These are phyloP conservation scores for Monosporascus sp. DNA, from an alignment of 2,329 filamentous ascomycete species.

Conservation along the genomic window DNA sequence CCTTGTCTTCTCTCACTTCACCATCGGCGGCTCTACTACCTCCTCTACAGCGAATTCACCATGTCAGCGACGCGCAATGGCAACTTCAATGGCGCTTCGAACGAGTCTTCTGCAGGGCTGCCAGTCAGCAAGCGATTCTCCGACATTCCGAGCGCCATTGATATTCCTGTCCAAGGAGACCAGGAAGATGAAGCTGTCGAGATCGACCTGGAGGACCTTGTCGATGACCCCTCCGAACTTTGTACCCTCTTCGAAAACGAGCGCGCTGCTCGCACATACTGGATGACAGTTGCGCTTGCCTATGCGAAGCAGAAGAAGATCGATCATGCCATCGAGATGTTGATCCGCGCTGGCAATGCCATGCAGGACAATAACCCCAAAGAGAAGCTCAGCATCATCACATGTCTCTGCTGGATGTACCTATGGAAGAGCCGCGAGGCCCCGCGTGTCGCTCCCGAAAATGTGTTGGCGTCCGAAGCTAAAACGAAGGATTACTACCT, in stretches of 20 bases:
- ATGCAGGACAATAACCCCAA: constrained; percentile 67
- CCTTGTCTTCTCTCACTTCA: background rate
- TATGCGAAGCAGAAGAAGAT: constrained; percentile 95
- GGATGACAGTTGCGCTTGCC: constrained; percentile 96
- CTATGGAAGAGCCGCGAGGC: constrained; percentile 85
- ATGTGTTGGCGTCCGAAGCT: constrained; percentile 60
- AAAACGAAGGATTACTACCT: constrained; percentile 94
- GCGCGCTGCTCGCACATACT: constrained; percentile 82
- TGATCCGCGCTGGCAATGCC: constrained; percentile 69
- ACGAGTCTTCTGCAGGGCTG: constrained; percentile 30
- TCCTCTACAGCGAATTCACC: constrained; percentile 13
- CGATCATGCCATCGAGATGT: constrained; percentile 73
- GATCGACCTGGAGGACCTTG: constrained; percentile 83
- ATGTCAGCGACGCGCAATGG: constrained; percentile 43
- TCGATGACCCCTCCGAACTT: constrained; percentile 91
- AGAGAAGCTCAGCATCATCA: constrained; percentile 80
- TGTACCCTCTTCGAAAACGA: constrained; percentile 95
- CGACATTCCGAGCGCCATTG: constrained; percentile 61
- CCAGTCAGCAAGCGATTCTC: constrained; percentile 55
- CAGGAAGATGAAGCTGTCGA: constrained; percentile 75
- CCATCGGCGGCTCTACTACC: background rate
- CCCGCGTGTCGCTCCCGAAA: constrained; percentile 57
- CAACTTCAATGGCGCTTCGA: constrained; percentile 37
- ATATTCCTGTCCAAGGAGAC: constrained; percentile 61
- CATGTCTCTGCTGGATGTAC: constrained; percentile 86